Conservation (phyloP, 768 basidiomycete genomes). For the Rhodocollybia butyracea region DNA sequence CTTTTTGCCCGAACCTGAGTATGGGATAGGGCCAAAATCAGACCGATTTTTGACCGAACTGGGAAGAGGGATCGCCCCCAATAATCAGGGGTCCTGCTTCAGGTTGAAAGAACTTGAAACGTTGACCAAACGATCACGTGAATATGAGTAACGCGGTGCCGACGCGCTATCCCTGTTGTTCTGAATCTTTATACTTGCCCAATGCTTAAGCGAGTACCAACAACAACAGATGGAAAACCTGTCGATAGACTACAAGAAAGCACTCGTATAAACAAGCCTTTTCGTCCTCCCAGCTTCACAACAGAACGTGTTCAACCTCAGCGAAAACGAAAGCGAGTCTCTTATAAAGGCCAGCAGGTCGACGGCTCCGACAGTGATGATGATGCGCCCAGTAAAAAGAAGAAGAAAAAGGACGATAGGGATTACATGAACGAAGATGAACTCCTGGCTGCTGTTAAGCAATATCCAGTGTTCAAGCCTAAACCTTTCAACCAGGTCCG, state of each 20-base stretch:
- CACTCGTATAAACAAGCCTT: slow-evolving; percentile 71
- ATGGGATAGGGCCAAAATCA: too few species aligned
- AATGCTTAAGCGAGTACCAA: slow-evolving; percentile 72
- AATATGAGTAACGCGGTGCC: not conserved
- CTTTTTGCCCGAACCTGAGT: too few species aligned
- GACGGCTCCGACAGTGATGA: slow-evolving; percentile 59
- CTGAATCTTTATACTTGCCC: not conserved
- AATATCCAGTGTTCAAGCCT: slow-evolving; percentile 77
- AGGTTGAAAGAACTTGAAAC: too few species aligned
- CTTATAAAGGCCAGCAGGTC: slow-evolving; percentile 70
- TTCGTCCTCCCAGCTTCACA: slow-evolving; percentile 65
- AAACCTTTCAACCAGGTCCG: slow-evolving; percentile 71
- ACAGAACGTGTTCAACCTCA: slow-evolving; percentile 56
- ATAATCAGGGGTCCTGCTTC: too few species aligned
- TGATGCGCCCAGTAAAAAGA: slow-evolving; percentile 47
- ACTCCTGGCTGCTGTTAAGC: slow-evolving; percentile 58
- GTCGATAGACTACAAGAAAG: slow-evolving; percentile 72
- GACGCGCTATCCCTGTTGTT: not conserved
- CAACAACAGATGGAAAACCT: slow-evolving; percentile 64
- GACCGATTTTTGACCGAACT: too few species aligned
- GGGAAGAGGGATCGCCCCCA: too few species aligned
- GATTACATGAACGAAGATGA: slow-evolving; percentile 66
- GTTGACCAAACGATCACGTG: too few species aligned
- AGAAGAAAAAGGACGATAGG: slow-evolving; percentile 61
- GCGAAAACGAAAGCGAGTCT: slow-evolving; percentile 85